Evolutionary conservation across 164 flowering plant species (phyloP).

Genomic region (Chloranthus sessilifolius): DNA sequence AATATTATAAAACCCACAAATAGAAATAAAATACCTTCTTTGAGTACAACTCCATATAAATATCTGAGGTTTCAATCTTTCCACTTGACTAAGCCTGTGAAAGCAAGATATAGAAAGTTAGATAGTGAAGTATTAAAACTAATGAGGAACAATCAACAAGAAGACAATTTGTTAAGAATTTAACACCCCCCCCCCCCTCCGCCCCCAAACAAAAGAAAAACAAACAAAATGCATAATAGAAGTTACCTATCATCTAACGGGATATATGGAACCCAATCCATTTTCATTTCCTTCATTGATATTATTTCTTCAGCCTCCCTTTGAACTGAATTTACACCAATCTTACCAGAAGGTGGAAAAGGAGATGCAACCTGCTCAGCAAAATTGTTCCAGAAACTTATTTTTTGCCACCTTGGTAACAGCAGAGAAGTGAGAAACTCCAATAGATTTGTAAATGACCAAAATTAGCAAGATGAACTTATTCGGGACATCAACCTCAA

Average conservation of each 20-base stretch:
- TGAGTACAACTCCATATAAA: conserved; percentile 85
- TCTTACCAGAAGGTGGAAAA: conserved; percentile 94
- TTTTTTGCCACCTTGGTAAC: too few species aligned
- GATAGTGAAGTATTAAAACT: neutral
- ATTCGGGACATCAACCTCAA: too few species aligned
- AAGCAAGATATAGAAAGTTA: conserved; percentile 1
- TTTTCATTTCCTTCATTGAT: conserved; percentile 97
- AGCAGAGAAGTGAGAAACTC: too few species aligned
- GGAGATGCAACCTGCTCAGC: conserved; percentile 71
- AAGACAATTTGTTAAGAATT: too few species aligned
- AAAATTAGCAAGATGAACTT: too few species aligned
- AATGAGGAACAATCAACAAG: neutral
- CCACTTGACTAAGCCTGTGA: conserved; percentile 77
- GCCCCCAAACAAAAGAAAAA: too few species aligned
- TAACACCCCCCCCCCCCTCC: too few species aligned
- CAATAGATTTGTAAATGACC: too few species aligned
- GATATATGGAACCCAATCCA: conserved; percentile 98
- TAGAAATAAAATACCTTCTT: conserved; percentile 55
- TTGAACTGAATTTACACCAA: conserved; percentile 94
- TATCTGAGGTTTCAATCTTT: conserved; percentile 69
- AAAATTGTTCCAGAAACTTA: too few species aligned
- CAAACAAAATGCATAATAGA: neutral
- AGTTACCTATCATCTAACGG: conserved; percentile 77
- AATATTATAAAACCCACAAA: neutral
- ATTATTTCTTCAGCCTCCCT: conserved; percentile 88